Conservation (phyloP, 306 rosid genomes). For the Vigna angularis region DNA sequence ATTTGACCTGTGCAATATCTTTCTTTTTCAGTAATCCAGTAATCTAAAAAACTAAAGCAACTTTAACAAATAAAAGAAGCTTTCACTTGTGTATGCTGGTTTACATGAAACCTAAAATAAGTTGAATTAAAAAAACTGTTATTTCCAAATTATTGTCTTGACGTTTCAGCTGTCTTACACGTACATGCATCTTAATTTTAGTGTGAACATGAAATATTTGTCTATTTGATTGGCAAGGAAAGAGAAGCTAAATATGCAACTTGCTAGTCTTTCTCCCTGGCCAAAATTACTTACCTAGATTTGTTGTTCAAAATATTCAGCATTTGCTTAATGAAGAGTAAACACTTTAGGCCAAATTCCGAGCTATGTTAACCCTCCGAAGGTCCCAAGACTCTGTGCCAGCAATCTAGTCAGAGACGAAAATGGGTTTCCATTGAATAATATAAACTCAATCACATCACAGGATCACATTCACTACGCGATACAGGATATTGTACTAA, state of each 20-base stretch:
- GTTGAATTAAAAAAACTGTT: not conserved
- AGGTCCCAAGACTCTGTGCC: not conserved
- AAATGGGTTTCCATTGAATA: not conserved
- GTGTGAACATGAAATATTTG: slow-evolving; percentile 6
- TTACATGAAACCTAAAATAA: not conserved
- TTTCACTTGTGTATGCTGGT: too few relatives aligned
- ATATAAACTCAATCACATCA: slow-evolving; percentile 23
- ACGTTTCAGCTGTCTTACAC: not conserved
- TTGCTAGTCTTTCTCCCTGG: not conserved
- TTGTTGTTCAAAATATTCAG: slow-evolving; percentile 1
- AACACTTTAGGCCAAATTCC: not conserved
- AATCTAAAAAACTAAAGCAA: too few relatives aligned
- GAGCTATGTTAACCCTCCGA: not conserved
- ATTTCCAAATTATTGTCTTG: not conserved
- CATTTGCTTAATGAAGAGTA: not conserved
- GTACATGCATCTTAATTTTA: not conserved
- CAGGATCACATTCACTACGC: not conserved
- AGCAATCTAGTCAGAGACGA: not conserved
- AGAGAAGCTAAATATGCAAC: not conserved
- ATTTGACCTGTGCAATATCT: too few relatives aligned
- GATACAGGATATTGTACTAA: not conserved
- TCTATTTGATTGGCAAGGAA: not conserved
- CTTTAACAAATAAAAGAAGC: too few relatives aligned
- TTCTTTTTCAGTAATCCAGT: too few relatives aligned
- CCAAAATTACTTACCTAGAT: not conserved